Base-by-base conservation (phyloP, 2,329 filamentous ascomycete genomes). In the Colletotrichum eremochloae region DNA sequence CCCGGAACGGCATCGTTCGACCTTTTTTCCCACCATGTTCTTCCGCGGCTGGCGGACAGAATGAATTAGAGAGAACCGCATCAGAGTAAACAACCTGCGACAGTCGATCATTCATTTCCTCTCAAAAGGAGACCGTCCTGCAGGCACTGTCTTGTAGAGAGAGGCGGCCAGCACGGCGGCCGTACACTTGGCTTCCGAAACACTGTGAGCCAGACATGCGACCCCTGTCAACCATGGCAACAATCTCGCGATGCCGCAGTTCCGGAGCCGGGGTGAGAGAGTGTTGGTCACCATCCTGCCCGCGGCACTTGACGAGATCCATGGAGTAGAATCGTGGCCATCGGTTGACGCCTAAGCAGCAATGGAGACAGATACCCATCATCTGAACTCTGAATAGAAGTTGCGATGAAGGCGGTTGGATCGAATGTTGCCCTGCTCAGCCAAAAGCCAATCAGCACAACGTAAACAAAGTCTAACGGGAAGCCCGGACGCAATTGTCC, bases 31-130 rank as follows among this genome's bases (percentile, higher is more conserved):
- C 20, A 5, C 20, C 44, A 2, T 20, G 55, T 55, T 65, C 4
- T 29, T 48, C 40, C 20, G 38, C 31, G 42, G 38, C 6, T 36
- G n/a, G 1, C 38, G 38, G 46, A 20, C 24, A 9, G 20, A 42
- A 15, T 20, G 58, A 29, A 40, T 44, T 50, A 15, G 20, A 38
- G 8, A 56, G 52, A 42, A 29, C 24, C 57, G 60, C 61, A 50
- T 64, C 55, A 33, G 40, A 40, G 53, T 61, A 38, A 33, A 50
- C 46, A 38, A 61, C 46, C 66, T 72, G 70, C 61, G 70, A 72
- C 70, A 42, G 70, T 69, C 70, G 70, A 72, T 72, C 70, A 72
- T 60, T 63, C 66, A 48, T 29, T 33, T 64, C 55, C 55, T 42
- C 44, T 44, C 61, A 38, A 50, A 70, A 29, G 14, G 48, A 46